Percentiles rank a stretch among this genome's conserved stretches.
These are phyloP conservation scores for Asterella californica DNA, from an alignment of 225 moss, liverwort and hornwort species.

Conservation along the genomic window DNA sequence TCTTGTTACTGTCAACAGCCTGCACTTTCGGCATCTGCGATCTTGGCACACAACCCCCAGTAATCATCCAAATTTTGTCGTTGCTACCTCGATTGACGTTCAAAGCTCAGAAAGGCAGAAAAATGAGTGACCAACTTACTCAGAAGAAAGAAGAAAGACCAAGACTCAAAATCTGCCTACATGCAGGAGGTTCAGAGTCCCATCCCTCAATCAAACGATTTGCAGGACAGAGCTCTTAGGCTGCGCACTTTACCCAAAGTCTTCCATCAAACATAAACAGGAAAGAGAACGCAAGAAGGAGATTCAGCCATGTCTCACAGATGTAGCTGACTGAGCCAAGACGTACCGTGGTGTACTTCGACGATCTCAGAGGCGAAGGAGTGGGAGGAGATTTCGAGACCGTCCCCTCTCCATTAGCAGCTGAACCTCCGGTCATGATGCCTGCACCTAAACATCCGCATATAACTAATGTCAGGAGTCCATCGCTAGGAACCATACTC, in stretches of 20 bases:
- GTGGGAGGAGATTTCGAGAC: slow-evolving; percentile 54
- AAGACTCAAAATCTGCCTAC: not conserved
- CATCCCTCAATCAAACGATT: not conserved
- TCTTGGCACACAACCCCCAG: not conserved
- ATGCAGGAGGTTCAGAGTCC: not conserved
- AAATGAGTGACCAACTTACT: not conserved
- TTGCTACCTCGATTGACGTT: too few species aligned
- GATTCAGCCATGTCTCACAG: not conserved
- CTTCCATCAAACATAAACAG: not conserved
- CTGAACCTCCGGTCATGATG: slow-evolving; percentile 23
- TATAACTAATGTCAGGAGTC: not conserved
- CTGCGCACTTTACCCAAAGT: not conserved
- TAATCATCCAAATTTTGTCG: not conserved
- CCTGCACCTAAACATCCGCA: not conserved
- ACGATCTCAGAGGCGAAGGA: slow-evolving; percentile 69
- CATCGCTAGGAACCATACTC: not conserved
- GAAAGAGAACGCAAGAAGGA: not conserved
- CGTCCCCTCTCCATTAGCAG: slow-evolving; percentile 44
- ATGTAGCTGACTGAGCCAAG: not conserved
- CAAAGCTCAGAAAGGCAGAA: not conserved
- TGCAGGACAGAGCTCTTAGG: too few species aligned
- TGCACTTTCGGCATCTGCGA: not conserved
- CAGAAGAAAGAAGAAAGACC: not conserved
- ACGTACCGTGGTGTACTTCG: slow-evolving; percentile 70
- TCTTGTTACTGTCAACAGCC: not conserved